Base-by-base conservation (phyloP, 768 basidiomycete genomes). In the Trametes coccinea region DNA sequence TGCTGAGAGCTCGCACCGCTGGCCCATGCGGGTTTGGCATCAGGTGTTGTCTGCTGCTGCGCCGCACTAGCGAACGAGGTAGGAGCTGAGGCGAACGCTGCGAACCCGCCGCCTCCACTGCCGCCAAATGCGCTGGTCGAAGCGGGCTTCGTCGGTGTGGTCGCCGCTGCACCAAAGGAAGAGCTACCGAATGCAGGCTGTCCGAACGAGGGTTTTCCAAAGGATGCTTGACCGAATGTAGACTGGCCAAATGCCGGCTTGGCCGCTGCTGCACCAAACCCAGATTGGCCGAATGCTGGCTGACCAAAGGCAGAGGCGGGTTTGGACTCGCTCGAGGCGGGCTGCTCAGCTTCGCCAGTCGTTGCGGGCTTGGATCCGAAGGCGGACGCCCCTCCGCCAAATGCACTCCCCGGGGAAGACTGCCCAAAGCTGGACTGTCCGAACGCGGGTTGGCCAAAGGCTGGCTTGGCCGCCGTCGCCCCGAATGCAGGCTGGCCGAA, bases 341-440 rank as follows among this genome's bases (percentile, higher is more conserved):
- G 6, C 11, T 53, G 41, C 2, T 53, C 43, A 2, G 49, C 29
- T 4, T 59, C 49, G 16, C 33, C 37, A 4, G 34, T 31, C 5
- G 43, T 47, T 1, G 51, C 34, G 6, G 55, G 50, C 37, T 53
- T 47, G 13, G 51, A 39, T 6, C 33, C 45, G 46, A 60, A 60
- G 4, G 52, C 59, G 27, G 60, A 61, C 34, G 46, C 39, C 2
- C 52, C 45, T n/a, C 59, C 44, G 5, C 59, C 46, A 7, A 60
- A 60, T 4, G 52, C 59, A 16, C 59, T 37, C 34, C 71, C 67
- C 41, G 72, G 69, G 11, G 66, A 56, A 5, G 70, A 45, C 56
- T 77, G 75, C 17, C 73, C 74, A 57, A 79, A 78, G 1, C 65
- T 66, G n/a, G 76, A 62, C 53, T 70, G 66, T 47, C 70, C 69